A percentile compares a stretch with the other conserved stretches of the same genome.
phyloP scores from a whole-genome alignment of 345 rosid species.

The Heritiera littoralis region DNA sequence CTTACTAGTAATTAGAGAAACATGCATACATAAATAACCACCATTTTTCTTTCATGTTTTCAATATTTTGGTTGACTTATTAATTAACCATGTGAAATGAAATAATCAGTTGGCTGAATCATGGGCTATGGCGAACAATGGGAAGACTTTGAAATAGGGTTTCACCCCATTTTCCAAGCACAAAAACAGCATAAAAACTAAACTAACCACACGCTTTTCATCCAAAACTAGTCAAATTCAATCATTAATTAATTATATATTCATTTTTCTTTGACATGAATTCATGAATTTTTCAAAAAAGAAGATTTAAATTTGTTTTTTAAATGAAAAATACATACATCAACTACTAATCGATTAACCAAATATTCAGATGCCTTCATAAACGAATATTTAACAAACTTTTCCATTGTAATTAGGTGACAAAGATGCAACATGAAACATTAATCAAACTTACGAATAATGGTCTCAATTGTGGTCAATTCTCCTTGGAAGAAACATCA shows the following conservation, averaged over 20 bases:
- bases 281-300: not conserved
- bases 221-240: not conserved
- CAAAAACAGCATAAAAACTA: not conserved
- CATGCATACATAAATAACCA: not conserved
- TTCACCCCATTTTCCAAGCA: not conserved
- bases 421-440: not conserved
- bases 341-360: not conserved
- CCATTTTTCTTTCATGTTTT: no score
- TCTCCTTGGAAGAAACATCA: not conserved
- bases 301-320: no score
- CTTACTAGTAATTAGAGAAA: not conserved
- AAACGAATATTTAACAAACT: not conserved
- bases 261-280: not conserved
- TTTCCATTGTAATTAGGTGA: not conserved
- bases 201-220: not conserved
- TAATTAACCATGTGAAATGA: no score
- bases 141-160: not conserved
- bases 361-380: not conserved
- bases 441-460: not conserved
- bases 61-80: no score
- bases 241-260: not conserved
- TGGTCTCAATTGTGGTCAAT: not conserved
- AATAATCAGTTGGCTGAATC: no score
- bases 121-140: not conserved
- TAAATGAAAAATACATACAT: not conserved